A percentile compares a stretch with the other conserved stretches of the same genome.
These are phyloP conservation scores for Arthrocladium fulminans DNA, from an alignment of 2,329 filamentous ascomycete species.

Conservation along the genomic window DNA sequence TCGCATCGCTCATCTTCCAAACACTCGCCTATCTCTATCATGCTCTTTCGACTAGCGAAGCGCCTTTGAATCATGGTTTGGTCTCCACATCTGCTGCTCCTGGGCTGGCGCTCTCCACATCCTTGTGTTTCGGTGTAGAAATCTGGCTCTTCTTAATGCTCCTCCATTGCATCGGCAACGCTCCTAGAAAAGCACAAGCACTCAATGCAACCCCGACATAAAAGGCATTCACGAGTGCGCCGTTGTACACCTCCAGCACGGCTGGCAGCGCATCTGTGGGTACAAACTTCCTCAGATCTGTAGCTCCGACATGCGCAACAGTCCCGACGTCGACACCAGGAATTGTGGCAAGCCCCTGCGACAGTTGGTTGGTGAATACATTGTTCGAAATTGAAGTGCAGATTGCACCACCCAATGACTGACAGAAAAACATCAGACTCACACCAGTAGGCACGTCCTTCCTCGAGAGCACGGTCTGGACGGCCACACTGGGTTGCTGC, in stretches of 20 bases:
- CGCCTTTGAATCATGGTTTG: no score
- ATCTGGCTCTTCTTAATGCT: conserved; percentile 22
- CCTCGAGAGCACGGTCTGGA: conserved; percentile 20
- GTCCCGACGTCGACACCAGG: conserved; percentile 13
- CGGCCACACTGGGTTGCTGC: conserved; percentile 19
- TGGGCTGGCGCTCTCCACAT: neutral
- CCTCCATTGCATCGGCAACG: conserved; percentile 24
- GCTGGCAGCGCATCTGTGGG: conserved; percentile 40
- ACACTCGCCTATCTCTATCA: no score
- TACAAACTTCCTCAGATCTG: conserved; percentile 44
- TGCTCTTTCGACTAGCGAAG: no score
- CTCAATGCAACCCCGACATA: conserved; percentile 28
- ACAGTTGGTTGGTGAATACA: conserved; percentile 20
- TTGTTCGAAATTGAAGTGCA: conserved; percentile 23
- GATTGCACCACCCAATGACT: conserved; percentile 19
- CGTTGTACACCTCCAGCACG: conserved; percentile 58
- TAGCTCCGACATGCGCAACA: conserved; percentile 17
- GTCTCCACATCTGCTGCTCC: neutral
- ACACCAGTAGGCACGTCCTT: conserved; percentile 24
- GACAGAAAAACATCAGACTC: conserved; percentile 21
- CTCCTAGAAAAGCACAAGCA: conserved; percentile 21
- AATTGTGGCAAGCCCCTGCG: conserved; percentile 10
- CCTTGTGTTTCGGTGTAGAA: neutral
- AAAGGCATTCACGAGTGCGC: conserved; percentile 50
- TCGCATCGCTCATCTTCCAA: no score